Base-by-base conservation (phyloP, 2,329 filamentous ascomycete genomes). In the Fusarium sp. region DNA sequence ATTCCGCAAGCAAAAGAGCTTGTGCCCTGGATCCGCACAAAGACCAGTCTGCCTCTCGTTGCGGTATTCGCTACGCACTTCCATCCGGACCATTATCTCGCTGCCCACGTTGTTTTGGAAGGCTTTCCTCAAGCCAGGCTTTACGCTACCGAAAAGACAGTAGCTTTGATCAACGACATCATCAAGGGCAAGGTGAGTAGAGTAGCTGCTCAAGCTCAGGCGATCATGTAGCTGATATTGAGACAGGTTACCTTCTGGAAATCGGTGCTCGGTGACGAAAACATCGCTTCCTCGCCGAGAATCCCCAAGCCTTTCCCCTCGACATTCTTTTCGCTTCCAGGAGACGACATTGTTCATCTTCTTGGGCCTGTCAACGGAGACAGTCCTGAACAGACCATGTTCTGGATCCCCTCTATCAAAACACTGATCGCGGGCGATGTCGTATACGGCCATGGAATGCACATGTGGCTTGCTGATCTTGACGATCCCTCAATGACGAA, bases 1-100 rank as follows among this genome's bases (percentile, higher is more conserved):
- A 36, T 47, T 25, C 44, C 32, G 2, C 44, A 47, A 29, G 32
- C 44, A 11, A 29, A 19, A 11, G 44, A 28, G 7, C 44, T 47
- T 26, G 40, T 42, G 5, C 24, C 13, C 7, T 42, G 40, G 40
- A 28, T 42, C 7, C 11, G 24, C 26, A 3, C 26, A 5, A 7
- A 28, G 26, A 42, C 40, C 11, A 19, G 24, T 29, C 13, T 42
- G 8, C 40, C 40, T 9, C 11, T 42, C 10, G 26, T 42, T 31
- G 44, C 44, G 7, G 15, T 36, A 36, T 47, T 36, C 19, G 31
- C 31, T n/a, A 47, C 31, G 5, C 31, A 47, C 8, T 47, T 47
- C 32, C 44, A 47, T 26, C 44, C 44, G 7, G 31, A 47, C 15
- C 44, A 47, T 26, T 47, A 47, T 12, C 31, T 47, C 6, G 40